Conservation (phyloP, 1,139 yeast species). For the Sugiyamaella sp. region DNA sequence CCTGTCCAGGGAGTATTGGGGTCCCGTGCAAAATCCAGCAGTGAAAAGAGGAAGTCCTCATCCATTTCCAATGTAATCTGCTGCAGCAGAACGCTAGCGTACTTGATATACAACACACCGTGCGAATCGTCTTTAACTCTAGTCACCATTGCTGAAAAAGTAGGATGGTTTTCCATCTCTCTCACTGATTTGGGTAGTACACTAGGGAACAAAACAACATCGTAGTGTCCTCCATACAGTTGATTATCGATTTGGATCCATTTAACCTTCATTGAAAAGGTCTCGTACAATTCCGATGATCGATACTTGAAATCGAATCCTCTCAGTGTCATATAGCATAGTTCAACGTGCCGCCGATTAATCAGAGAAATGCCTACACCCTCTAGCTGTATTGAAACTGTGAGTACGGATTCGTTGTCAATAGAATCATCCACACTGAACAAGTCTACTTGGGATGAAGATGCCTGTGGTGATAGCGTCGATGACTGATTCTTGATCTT, state of each 20-base stretch:
- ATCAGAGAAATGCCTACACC: slow-evolving; percentile 90
- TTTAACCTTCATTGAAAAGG: slow-evolving; percentile 75
- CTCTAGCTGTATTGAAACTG: slow-evolving; percentile 67
- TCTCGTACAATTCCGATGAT: slow-evolving; percentile 83
- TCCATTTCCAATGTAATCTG: slow-evolving; percentile 92
- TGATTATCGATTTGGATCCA: slow-evolving; percentile 97
- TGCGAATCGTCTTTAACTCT: slow-evolving; percentile 85
- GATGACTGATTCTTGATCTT: slow-evolving; percentile 42
- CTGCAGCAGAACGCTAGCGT: slow-evolving; percentile 85
- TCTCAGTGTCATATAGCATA: slow-evolving; percentile 76
- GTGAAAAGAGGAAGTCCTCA: slow-evolving; percentile 86
- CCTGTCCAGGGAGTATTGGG: slow-evolving; percentile 46
- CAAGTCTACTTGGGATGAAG: slow-evolving; percentile 43
- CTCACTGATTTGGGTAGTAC: slow-evolving; percentile 82
- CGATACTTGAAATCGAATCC: slow-evolving; percentile 83
- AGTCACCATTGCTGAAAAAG: slow-evolving; percentile 82
- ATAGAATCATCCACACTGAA: slow-evolving; percentile 71
- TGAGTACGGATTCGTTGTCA: slow-evolving; percentile 53
- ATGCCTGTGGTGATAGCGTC: slow-evolving; percentile 14
- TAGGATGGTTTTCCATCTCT: slow-evolving; percentile 88
- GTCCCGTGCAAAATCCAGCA: slow-evolving; percentile 74
- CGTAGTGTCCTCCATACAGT: slow-evolving; percentile 83
- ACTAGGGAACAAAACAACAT: slow-evolving; percentile 88
- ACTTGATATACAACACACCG: slow-evolving; percentile 87
- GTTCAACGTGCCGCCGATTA: slow-evolving; percentile 69